Evolutionary conservation across 495 filamentous ascomycete genomes (phyloP), one percentile per base, ranked within the genome.

Genomic region (Talaromyces adpressus): DNA sequence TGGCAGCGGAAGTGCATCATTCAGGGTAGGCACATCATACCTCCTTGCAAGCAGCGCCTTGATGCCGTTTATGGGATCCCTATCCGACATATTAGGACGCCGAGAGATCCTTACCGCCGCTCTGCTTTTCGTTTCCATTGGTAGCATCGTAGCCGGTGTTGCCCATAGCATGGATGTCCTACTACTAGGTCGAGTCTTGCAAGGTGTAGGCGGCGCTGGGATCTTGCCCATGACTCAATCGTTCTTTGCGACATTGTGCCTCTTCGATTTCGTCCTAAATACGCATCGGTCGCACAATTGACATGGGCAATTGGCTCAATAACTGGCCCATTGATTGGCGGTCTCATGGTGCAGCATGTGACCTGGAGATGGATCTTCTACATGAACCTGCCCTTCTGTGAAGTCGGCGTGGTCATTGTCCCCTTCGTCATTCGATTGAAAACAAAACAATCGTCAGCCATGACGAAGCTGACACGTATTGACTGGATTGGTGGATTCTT

Each of bases 21-120:
- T 85, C 64, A 85, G 82, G 84, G 73, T 77, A 0, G 81, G 81
- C 2, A 84, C 81, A 1, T 77, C 81, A 0, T 86, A 84, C 53
- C 77, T 84, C 12, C 71, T 84, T 9, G 67, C 76, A 3, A 74
- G 71, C 32, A 75, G 80, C 14, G 81, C 81, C 6, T 74, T 75
- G 53, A 77, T 81, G 63, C 81, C 81, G 16, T 72, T 80, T 57
- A 78, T 80, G 51, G 77, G 75, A 16, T 73, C 79, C 5, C 61
- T 85, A 9, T 81, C 80, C 14, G 74, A 75, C 53, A 73, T 81
- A 53, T 82, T 84, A 64, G 83, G 71, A 45, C 82, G 61, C 66
- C 71, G 65, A 61, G 72, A 41, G 65, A 70, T 71, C 2, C 66
- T 70, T 3, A 85, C 88, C 2, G 84, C 85, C 23, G 63, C 80